Percentiles rank a stretch among this genome's conserved stretches.
Evolutionary conservation across 2,329 filamentous ascomycete genomes (phyloP).

Genomic region (Didymella arachidicola): DNA sequence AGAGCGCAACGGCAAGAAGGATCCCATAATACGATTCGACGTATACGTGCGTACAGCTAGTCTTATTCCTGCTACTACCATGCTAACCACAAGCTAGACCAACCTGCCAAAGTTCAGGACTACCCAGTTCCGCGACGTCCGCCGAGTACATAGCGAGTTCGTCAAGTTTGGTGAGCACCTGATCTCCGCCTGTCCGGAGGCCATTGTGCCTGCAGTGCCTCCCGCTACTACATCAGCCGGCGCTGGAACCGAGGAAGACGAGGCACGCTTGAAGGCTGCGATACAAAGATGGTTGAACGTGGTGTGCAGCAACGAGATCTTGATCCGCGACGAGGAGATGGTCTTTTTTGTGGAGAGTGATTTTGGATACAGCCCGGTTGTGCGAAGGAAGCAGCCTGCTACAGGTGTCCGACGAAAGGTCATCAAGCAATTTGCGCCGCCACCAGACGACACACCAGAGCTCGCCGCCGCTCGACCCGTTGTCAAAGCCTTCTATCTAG

Average conservation of each 20-base stretch:
- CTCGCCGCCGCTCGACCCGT: conserved; percentile 86
- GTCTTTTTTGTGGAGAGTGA: conserved; percentile 98
- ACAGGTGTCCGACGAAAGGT: conserved; percentile 95
- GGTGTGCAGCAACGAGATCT: conserved; percentile 87
- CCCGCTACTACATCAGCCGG: conserved; percentile 94
- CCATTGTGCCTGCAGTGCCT: conserved; percentile 91
- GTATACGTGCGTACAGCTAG: conserved; percentile 77
- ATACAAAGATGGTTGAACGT: conserved; percentile 96
- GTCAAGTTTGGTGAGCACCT: conserved; percentile 95
- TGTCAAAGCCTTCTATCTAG: conserved; percentile 95
- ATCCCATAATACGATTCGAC: conserved; percentile 93
- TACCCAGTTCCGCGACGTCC: conserved; percentile 96
- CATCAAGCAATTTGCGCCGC: conserved; percentile 96
- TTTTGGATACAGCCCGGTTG: conserved; percentile 95
- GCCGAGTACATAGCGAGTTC: conserved; percentile 94
- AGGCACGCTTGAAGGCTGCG: conserved; percentile 83
- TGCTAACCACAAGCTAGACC: conserved; percentile 66
- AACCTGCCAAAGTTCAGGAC: conserved; percentile 98
- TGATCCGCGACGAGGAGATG: conserved; percentile 97
- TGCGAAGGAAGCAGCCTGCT: conserved; percentile 94
- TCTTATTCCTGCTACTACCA: neutral
- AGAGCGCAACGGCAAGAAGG: conserved; percentile 92
- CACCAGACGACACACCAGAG: conserved; percentile 95
- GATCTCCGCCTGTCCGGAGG: conserved; percentile 96
- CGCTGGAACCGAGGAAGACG: conserved; percentile 95